Base-by-base conservation (phyloP, 1,284 basidiomycete genomes). In the Puccinia coronata region DNA sequence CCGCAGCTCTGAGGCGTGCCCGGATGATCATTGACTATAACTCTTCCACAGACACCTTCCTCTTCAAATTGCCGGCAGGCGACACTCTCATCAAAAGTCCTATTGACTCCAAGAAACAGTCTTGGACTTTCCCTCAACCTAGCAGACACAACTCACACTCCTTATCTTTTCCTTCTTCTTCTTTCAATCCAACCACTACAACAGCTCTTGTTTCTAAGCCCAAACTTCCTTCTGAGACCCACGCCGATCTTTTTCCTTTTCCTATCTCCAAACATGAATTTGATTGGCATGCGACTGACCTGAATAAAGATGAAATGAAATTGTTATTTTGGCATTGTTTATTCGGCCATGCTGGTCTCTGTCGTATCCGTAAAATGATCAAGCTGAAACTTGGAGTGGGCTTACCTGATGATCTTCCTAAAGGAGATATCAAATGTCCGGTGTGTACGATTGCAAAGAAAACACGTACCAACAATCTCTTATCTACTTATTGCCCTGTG, bases 381-480 rank as follows among this genome's bases (percentile, higher is more conserved):
- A 73, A 73, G 23, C n/a, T 53, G 1, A 53, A 53, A 6, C 36
- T 53, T 14, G 47, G 36, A 2, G 25, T 57, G 4, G 71, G 51
- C 0, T 18, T 73, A n/a, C 51, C 51, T 1, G 12, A 14, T 5
- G n/a, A 1, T 5, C 14, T 73, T 11, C 71, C 55, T 5, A 43
- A 41, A 28, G 71, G 71, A 18, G 31, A 55, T 16, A 73, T 73
- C 11, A 73, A 55, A n/a, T 73, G 47, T 39, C 51, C 31, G 2
- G 55, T 43, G 4, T 73, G 71, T 31, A 41, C 39, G 43, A 34
- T 73, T 14, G 36, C 25, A 3, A 73, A 73, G 18, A 34, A 53
- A 1, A 73, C 20, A 8, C 6, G 39, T 8, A 16, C 18, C 14
- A 69, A 49, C 12, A 43, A 3, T 4, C 20, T 75, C 11, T 1